Evolutionary conservation across 176 grass and related monocot genomes (phyloP).

Genomic region (Ananas comosus): DNA sequence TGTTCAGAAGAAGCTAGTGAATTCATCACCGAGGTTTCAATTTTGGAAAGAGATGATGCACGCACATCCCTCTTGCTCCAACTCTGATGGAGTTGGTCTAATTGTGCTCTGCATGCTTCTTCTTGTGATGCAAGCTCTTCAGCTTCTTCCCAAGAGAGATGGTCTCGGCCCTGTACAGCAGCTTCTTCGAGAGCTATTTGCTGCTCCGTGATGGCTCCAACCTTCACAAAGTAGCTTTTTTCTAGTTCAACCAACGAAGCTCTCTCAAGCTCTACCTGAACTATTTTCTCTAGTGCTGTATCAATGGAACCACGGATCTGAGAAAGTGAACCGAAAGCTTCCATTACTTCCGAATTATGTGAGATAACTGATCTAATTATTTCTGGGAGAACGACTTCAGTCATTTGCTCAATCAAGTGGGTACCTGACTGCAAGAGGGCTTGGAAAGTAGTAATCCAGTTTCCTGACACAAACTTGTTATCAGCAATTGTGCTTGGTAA

Average conservation of each 20-base stretch:
- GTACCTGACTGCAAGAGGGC: slow-evolving; percentile 39
- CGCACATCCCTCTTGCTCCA: slow-evolving; percentile 87
- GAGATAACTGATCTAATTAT: slow-evolving; percentile 68
- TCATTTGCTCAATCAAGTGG: slow-evolving; percentile 85
- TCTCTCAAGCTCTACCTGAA: slow-evolving; percentile 81
- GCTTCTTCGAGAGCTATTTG: slow-evolving; percentile 84
- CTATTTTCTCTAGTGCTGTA: slow-evolving; percentile 64
- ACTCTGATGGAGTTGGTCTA: slow-evolving; percentile 79
- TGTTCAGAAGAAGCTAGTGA: slow-evolving; percentile 65
- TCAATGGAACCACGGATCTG: slow-evolving; percentile 73
- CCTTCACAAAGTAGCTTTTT: slow-evolving; percentile 71
- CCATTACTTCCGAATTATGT: slow-evolving; percentile 74
- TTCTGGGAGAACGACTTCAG: slow-evolving; percentile 68
- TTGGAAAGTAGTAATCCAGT: slow-evolving; percentile 75
- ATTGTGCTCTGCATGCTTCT: slow-evolving; percentile 80
- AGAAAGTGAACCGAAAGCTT: slow-evolving; percentile 64
- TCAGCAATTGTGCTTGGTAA: slow-evolving; percentile 32
- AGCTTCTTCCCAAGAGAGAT: slow-evolving; percentile 99
- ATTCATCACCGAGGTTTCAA: slow-evolving; percentile 63
- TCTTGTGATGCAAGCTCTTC: slow-evolving; percentile 94
- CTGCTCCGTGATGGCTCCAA: slow-evolving; percentile 74
- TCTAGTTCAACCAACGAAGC: slow-evolving; percentile 72
- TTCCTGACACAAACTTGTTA: slow-evolving; percentile 27
- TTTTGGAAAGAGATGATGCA: slow-evolving; percentile 59
- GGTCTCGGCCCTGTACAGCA: slow-evolving; percentile 66